Base-by-base conservation (phyloP, 2,329 filamentous ascomycete genomes). In the Aspergillus latus region DNA sequence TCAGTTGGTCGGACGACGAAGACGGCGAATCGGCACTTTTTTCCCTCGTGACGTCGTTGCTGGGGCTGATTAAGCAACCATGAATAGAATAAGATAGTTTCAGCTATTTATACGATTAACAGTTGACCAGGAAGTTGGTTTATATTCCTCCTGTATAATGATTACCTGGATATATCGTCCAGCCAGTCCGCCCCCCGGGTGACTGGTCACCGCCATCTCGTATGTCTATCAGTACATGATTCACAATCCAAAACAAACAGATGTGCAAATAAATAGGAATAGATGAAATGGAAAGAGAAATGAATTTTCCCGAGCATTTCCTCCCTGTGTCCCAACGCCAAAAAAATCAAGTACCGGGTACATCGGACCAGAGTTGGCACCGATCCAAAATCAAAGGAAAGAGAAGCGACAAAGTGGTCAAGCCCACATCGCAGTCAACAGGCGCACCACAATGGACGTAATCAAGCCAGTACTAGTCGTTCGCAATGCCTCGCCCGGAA, bases 301-400 rank as follows among this genome's bases (percentile, higher is more conserved):
- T 58, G 48, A 54, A 62, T 60, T 50, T 44, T 44, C 47, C 49
- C 36, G 21, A 47, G 45, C 43, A 50, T 45, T 49, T 30, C 50
- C 56, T 46, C 49, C 55, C 52, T 52, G 54, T 36, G 40, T 54
- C 57, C 59, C 53, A 60, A 61, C 59, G 59, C 56, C 59, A 56
- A 30, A 55, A 60, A 37, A 37, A 37, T 44, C 37, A 53, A 50
- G 51, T 40, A 56, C 49, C 37, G 21, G 53, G 21, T 58, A 58
- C 46, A 60, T 53, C 40, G 52, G 36, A 49, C 53, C 48, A 47
- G 42, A 10, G 30, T 34, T 30, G 43, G 46, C 49, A 32, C 48
- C 49, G 32, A 59, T 44, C 52, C 57, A 49, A 57, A 30, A 43
- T 30, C 30, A 32, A 47, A 46, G 26, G 34, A 26, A 52, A 37